A percentile compares a stretch with the other conserved stretches of the same genome.
phyloP scores from a whole-genome alignment of 441 rosid species.

The Bruguiera hainesii region DNA sequence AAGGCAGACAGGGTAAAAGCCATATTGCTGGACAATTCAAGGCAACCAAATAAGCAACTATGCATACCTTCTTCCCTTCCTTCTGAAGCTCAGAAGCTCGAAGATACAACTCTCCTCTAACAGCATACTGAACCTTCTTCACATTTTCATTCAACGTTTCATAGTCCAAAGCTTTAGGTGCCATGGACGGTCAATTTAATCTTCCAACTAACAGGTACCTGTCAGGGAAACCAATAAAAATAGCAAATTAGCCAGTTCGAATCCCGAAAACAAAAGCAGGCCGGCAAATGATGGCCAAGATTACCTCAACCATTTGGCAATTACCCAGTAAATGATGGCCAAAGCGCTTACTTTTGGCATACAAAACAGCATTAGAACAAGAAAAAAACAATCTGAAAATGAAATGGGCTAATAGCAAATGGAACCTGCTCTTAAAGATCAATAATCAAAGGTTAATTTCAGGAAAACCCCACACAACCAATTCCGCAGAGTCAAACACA shows the following conservation, averaged over 20 bases:
- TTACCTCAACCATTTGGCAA: background rate
- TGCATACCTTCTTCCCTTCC: constrained; percentile 88
- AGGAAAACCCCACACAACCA: too few relatives aligned
- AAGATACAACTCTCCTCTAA: constrained; percentile 94
- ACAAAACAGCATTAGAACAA: too few relatives aligned
- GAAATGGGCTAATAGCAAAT: too few relatives aligned
- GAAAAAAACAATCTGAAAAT: too few relatives aligned
- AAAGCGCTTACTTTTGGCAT: too few relatives aligned
- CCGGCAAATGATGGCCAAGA: background rate
- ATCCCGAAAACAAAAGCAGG: constrained; percentile 16
- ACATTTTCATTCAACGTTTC: constrained; percentile 79
- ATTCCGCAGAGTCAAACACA: too few relatives aligned
- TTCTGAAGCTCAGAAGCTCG: constrained; percentile 98
- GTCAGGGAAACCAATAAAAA: background rate
- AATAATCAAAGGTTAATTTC: too few relatives aligned
- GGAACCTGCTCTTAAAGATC: too few relatives aligned
- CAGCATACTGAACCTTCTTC: constrained; percentile 95
- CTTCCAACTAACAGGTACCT: constrained; percentile 11
- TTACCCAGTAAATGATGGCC: background rate
- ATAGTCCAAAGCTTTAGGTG: constrained; percentile 62
- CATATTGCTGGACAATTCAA: background rate
- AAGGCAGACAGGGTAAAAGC: background rate
- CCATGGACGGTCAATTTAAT: constrained; percentile 40
- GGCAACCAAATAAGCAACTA: background rate
- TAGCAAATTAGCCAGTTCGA: constrained; percentile 8